A percentile compares a stretch with the other conserved stretches of the same genome.
These are phyloP conservation scores for Parathielavia appendiculata DNA, from an alignment of 495 filamentous ascomycete species.

Conservation along the genomic window DNA sequence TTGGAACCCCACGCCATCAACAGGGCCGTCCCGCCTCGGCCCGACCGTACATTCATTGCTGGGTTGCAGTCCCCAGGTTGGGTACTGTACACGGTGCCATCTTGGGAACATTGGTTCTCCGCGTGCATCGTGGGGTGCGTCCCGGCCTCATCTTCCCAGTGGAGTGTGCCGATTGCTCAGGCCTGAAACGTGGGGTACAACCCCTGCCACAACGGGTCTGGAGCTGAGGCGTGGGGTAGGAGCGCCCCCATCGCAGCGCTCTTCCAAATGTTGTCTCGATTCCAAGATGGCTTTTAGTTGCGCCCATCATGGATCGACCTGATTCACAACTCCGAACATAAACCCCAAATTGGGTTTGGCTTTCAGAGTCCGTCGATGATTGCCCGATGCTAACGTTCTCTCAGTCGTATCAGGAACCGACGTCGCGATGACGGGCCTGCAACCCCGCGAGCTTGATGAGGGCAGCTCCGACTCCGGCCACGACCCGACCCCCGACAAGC, in stretches of 20 bases:
- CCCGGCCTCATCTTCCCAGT: background rate
- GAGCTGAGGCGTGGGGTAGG: conserved; percentile 18
- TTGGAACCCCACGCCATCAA: background rate
- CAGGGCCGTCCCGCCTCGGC: conserved; percentile 6
- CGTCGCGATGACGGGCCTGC: conserved; percentile 34
- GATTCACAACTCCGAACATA: background rate
- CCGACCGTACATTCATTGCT: background rate
- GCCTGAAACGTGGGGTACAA: conserved; percentile 17
- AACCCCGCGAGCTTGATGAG: conserved; percentile 34
- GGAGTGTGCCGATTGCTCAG: conserved; percentile 1
- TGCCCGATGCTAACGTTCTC: background rate
- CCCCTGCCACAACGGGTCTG: conserved; percentile 11
- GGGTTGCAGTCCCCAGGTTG: conserved; percentile 8
- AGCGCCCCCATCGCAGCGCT: background rate
- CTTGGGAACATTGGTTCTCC: background rate
- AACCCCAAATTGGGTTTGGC: background rate
- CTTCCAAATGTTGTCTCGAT: conserved; percentile 20
- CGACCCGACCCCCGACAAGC: conserved; percentile 49
- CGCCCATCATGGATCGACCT: background rate
- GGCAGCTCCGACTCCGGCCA: conserved; percentile 43
- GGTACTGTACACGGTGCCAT: background rate
- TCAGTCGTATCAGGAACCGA: background rate
- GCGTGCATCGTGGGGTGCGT: background rate
- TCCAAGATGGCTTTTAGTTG: background rate
- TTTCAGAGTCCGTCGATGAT: background rate